Evolutionary conservation across 2,329 filamentous ascomycete species (phyloP).

Genomic region (Capronia coronata): DNA sequence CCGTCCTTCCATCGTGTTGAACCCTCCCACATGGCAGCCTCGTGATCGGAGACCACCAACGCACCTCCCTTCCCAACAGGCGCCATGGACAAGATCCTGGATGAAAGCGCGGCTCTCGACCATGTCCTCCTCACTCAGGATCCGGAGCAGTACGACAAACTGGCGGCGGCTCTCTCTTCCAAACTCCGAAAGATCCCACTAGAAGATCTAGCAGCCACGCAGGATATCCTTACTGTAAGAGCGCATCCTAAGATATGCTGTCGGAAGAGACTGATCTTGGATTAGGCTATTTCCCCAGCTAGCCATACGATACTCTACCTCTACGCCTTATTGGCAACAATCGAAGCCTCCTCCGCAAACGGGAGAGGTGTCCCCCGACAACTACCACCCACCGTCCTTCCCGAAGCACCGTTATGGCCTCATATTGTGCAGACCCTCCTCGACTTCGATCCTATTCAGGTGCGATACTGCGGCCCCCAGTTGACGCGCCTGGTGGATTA

Average conservation of each 20-base stretch:
- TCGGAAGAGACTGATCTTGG: conserved; percentile 6
- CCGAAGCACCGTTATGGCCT: conserved; percentile 45
- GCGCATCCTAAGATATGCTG: conserved; percentile 16
- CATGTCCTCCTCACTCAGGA: conserved; percentile 14
- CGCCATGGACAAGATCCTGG: conserved; percentile 22
- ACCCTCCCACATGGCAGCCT: conserved; percentile 15
- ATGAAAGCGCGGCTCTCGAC: conserved; percentile 16
- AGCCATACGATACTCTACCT: conserved; percentile 56
- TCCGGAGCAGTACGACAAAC: conserved; percentile 38
- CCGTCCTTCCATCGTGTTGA: neutral
- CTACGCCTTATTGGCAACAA: conserved; percentile 47
- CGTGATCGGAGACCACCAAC: conserved; percentile 4
- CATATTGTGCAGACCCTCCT: conserved; percentile 47
- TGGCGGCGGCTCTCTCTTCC: conserved; percentile 26
- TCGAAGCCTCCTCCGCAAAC: conserved; percentile 35
- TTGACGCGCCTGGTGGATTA: conserved; percentile 36
- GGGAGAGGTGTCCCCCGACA: conserved; percentile 32
- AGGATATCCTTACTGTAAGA: conserved; percentile 33
- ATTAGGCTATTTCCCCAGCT: conserved; percentile 48
- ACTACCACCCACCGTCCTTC: conserved; percentile 38
- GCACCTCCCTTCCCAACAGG: neutral
- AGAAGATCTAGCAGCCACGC: conserved; percentile 12
- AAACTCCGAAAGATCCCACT: conserved; percentile 23
- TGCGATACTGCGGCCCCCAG: conserved; percentile 40
- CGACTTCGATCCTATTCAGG: conserved; percentile 45